These are phyloP conservation scores for Blattamonas nauphoetae DNA, from an alignment of 78 protist species.

Conservation along the genomic window DNA sequence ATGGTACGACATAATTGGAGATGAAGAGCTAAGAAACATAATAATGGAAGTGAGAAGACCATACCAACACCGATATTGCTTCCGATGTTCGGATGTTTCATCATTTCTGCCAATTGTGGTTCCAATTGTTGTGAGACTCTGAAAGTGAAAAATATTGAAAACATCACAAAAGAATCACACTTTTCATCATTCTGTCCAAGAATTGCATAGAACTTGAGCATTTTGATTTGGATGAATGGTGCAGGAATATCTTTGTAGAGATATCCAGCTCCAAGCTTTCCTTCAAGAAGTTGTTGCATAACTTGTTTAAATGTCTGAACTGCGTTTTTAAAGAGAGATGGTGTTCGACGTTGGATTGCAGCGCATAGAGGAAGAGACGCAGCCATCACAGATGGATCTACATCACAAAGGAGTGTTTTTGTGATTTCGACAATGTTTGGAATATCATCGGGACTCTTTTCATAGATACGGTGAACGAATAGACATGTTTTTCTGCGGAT, in stretches of 20 bases:
- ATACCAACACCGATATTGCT: constrained; percentile 53
- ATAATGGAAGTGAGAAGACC: not conserved
- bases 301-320: constrained; percentile 64
- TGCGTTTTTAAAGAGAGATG: constrained; percentile 35
- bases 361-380: constrained; percentile 33
- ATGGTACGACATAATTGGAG: too few species aligned
- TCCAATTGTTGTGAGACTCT: not conserved
- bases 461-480: constrained; percentile 7
- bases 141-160: not conserved
- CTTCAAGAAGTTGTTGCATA: constrained; percentile 74
- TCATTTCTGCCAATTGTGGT: constrained; percentile 16
- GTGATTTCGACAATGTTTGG: not conserved
- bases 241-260: constrained; percentile 86
- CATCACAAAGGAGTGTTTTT: constrained; percentile 51
- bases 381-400: constrained; percentile 74
- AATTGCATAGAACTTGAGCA: constrained; percentile 59
- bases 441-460: not conserved
- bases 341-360: not conserved
- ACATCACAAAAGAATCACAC: not conserved
- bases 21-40: not conserved
- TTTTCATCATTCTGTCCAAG: constrained; percentile 56
- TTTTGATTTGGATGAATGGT: constrained; percentile 84
- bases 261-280: constrained; percentile 53
- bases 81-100: constrained; percentile 58
- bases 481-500: constrained; percentile 3